phyloP scores from a whole-genome alignment of 2,329 filamentous ascomycete species.

The Aspergillus pseudotamarii region DNA sequence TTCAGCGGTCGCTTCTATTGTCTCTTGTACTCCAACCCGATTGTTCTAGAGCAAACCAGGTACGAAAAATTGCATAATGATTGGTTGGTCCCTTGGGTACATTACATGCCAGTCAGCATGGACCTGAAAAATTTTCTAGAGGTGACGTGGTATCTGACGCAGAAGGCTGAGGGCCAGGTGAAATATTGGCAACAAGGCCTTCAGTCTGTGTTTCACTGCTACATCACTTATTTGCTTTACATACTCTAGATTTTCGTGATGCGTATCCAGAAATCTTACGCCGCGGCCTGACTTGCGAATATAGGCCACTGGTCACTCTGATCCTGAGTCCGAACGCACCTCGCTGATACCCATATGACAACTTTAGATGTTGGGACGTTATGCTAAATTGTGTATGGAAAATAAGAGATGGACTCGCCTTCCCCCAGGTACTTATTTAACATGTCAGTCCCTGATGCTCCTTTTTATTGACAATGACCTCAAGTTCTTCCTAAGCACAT shows the following conservation, averaged over 20 bases:
- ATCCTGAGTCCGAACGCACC: not conserved
- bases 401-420: not conserved
- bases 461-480: not conserved
- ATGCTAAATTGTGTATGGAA: not conserved
- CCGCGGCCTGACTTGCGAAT: no score
- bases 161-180: not conserved
- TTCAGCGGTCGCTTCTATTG: no score
- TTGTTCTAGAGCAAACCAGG: no score
- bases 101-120: no score
- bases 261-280: not conserved
- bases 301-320: not conserved
- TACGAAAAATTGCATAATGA: no score
- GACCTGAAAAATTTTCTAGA: no score
- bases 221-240: not conserved
- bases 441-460: not conserved
- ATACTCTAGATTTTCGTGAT: not conserved
- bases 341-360: not conserved
- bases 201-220: not conserved
- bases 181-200: not conserved
- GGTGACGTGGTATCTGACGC: no score
- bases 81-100: no score
- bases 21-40: no score
- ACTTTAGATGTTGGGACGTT: not conserved
- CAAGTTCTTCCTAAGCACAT: not conserved
- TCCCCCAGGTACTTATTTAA: not conserved